Evolutionary conservation across 2,329 filamentous ascomycete species (phyloP), one percentile per base, ranked within the genome.

Genomic region (Fusarium sp.): DNA sequence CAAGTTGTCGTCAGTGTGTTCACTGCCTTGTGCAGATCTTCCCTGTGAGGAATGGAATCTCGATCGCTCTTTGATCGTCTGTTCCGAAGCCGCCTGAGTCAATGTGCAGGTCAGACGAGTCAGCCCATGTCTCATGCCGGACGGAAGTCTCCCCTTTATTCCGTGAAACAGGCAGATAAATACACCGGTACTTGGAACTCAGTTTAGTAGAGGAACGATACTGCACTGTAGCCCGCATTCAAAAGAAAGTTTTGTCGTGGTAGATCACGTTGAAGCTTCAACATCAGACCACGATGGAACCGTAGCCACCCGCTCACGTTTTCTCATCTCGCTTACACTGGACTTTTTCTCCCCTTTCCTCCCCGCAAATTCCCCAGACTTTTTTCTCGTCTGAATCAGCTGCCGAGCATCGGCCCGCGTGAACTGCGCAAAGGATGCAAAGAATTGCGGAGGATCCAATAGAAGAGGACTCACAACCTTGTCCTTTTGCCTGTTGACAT

Each of bases 361-460:
- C 70, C 72, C 72, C 72, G 69, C 72, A 74, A 59, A 72, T 76
- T 75, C 72, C 74, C 74, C 74, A 72, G 74, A 75, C 62, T 76
- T 20, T 45, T 50, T 45, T 20, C 45, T 50, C 45, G 45, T 50
- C 27, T 54, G 50, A 54, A 72, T 74, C 74, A 76, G 60, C 74
- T 76, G 74, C 74, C 72, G 65, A 75, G 52, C 58, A 66, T 68
- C 71, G 74, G 73, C 18, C 39, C 57, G 66, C 52, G 50, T 34
- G 30, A 64, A 52, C 54, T 56, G 62, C 54, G n/a, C 56, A 27
- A 43, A n/a, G 20, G 30, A 57, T 34, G 32, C 30, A 57, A 43
- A 45, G 34, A 59, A 65, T 68, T 60, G 41, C 62, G 65, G 65
- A 71, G 71, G 60, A 63, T 52, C 72, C 72, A 74, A 74, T 74